Evolutionary conservation across 306 rosid species (phyloP), one percentile per base, ranked within the genome.

Genomic region (Acacia acuminata): DNA sequence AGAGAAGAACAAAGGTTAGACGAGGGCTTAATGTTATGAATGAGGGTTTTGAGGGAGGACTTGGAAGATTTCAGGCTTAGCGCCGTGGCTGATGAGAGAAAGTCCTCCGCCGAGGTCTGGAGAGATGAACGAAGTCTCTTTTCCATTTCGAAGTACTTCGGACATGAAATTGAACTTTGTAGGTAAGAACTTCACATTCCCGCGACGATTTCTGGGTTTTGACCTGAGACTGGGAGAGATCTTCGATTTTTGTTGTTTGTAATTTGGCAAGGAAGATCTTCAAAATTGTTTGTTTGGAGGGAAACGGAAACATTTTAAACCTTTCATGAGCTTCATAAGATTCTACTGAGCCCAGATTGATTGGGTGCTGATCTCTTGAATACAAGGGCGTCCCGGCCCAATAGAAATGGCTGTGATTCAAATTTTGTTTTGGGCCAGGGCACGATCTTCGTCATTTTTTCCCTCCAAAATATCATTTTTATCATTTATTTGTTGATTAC

Each of bases 101-200:
- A 96, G 16, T 92, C 93, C 58, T 87, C 77, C 0, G 97, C 88
- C 27, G 98, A 90, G 79, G 93, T 86, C 27, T 81, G 82, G 7
- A 95, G 90, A 77, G 94, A 85, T 25, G 92, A 87, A 25, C 94
- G 94, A 71, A 96, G 92, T 71, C 84, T 88, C 92, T 92, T 95
- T 88, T 86, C 98, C 98, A 92, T 88, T 63, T 61, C 10, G 13
- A 10, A n/a, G 13, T 53, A 27, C 44, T 40, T 40, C 56, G 30
- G 42, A 11, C 67, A 55, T 34, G 34, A 12, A 34, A 38, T 0
- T 42, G 32, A 40, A 15, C 19, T 58, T 38, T n/a, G 4, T 8
- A 10, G 12, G 22, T 16, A 16, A 16, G 15, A 61, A 40, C 34
- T 82, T 40, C 40, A 7, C 16, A 58, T 45, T 27, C 11, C n/a